Evolutionary conservation across 371 early-diverging fungal genomes (phyloP), one percentile per base, ranked within the genome.

Genomic region (Lichtheimia hyalospora): DNA sequence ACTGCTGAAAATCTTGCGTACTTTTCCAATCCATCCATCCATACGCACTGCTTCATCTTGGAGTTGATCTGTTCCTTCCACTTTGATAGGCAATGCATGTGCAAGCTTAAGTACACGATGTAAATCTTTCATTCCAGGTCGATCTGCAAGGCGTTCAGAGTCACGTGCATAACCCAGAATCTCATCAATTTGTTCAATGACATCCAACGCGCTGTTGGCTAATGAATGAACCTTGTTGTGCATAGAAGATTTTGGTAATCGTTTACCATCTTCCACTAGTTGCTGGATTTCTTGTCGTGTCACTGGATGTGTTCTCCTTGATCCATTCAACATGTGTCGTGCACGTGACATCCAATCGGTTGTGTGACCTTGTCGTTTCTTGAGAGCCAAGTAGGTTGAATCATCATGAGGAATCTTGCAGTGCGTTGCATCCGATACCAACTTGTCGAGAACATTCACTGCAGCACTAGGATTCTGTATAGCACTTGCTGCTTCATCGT

Each of bases 251-350:
- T 51, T 49, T 13, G 57, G 58, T 42, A 56, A 8, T 6, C 21
- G 46, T 18, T 46, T n/a, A 5, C 46, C 18, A 18, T 46, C 46
- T n/a, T 46, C 46, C 2, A 46, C 18, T 4, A 46, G 18, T 21
- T n/a, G 18, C 18, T 21, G 46, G 16, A 60, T 23, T 0, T 49
- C 49, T 14, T 49, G 39, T 13, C 28, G 15, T 0, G 57, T 57
- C 8, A 42, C 25, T 20, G 52, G 27, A 34, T 34, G 34, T 34
- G 34, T 34, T 10, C 34, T 34, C 34, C 34, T 34, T 6, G 34
- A 34, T 2, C 44, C 21, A 16, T 23, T 40, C 87, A 91, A 54
- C 72, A 87, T 0, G 54, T 42, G 3, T 62, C 69, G 8, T 13
- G 62, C 66, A 42, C 48, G 62, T 20, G 43, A 23, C 14, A 66